A percentile compares a stretch with the other conserved stretches of the same genome.
phyloP scores from a whole-genome alignment of 768 basidiomycete species.

The Pholiota molesta region DNA sequence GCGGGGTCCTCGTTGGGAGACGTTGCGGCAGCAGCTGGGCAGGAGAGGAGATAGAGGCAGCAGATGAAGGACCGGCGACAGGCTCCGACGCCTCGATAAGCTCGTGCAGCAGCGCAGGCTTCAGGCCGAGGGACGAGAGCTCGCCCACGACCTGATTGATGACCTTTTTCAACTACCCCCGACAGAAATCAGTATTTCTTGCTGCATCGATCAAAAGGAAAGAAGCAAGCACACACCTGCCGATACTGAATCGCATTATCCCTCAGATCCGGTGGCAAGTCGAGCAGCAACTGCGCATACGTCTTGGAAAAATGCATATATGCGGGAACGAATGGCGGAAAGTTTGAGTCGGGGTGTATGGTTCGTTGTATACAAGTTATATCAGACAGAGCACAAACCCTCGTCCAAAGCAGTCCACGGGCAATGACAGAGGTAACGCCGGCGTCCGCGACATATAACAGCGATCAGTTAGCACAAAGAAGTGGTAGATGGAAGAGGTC shows the following conservation, averaged over 20 bases:
- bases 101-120: slow-evolving; percentile 49
- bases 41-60: background rate
- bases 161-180: slow-evolving; percentile 79
- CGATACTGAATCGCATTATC: slow-evolving; percentile 85
- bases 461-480: background rate
- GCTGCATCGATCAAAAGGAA: background rate
- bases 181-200: background rate
- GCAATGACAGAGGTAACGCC: background rate
- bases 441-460: background rate
- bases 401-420: background rate
- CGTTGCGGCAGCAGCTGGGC: background rate
- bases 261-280: slow-evolving; percentile 76
- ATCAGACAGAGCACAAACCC: background rate
- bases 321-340: too few relatives aligned
- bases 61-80: background rate
- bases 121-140: slow-evolving; percentile 69
- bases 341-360: background rate
- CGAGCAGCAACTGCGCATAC: slow-evolving; percentile 60
- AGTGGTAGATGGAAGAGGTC: background rate
- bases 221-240: slow-evolving; percentile 46
- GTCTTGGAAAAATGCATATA: slow-evolving; percentile 78
- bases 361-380: background rate
- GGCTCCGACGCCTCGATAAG: slow-evolving; percentile 31
- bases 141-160: slow-evolving; percentile 84
- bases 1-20: background rate